Evolutionary conservation across 345 rosid species (phyloP).

Genomic region (Microcos paniculata): DNA sequence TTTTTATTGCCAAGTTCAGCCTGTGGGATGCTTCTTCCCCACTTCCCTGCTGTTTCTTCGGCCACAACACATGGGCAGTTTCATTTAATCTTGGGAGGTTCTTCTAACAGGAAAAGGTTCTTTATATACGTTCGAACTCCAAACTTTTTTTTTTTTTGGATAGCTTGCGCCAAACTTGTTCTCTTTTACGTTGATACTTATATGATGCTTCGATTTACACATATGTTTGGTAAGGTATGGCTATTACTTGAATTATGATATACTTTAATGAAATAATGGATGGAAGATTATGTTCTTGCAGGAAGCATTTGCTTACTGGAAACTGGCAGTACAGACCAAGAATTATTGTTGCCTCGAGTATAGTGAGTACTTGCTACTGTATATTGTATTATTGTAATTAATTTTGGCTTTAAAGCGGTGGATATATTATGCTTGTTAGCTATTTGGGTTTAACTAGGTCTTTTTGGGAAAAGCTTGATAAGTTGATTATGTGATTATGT

Average conservation of each 20-base stretch:
- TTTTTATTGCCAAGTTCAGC: conserved; percentile 7
- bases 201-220: not conserved
- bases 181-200: not conserved
- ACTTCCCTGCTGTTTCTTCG: conserved; percentile 14
- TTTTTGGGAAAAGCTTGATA: not conserved
- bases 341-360: conserved; percentile 23
- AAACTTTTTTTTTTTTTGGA: not conserved
- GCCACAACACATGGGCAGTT: not conserved
- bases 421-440: not conserved
- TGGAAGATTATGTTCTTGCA: conserved; percentile 25
- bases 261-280: not conserved
- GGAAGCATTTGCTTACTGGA: conserved; percentile 16
- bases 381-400: not conserved
- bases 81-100: conserved; percentile 11
- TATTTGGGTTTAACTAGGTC: not conserved
- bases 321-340: conserved; percentile 21
- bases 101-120: conserved; percentile 26
- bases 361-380: conserved; percentile 18
- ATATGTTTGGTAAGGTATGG: not conserved
- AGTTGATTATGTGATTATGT: not conserved
- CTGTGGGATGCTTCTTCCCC: conserved; percentile 14
- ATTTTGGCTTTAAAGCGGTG: not conserved
- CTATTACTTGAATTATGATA: not conserved
- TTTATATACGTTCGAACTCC: not conserved
- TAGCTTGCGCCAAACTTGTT: not conserved